Base-by-base conservation (phyloP, 164 flowering plant species). In the Annona squamosa region DNA sequence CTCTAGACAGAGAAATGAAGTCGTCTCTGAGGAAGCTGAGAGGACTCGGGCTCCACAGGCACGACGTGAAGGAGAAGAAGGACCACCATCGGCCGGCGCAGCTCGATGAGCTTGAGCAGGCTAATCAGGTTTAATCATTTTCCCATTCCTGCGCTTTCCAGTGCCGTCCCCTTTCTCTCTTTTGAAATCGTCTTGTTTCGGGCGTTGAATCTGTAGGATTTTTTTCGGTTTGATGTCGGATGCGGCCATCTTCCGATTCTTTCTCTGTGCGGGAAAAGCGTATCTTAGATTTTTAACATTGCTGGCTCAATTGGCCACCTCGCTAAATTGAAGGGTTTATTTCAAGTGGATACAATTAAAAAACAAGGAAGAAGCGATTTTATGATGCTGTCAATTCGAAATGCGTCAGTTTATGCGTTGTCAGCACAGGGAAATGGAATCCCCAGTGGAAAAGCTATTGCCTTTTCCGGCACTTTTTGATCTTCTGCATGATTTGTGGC, bases 101-200 rank as follows among this genome's bases (percentile, higher is more conserved):
- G 77, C 72, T 85, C n/a, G 95, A 94, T 79, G 95, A 87, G 67
- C 89, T 94, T 26, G 87, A 90, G 72, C 91, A 83, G 73, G 98
- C 97, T 19, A 76, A 92, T n/a, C 76, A 88, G 97, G 98, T 92
- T 77, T 62, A 72, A 48, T 18, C 7, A 12, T 59, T 17, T 2
- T 45, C 47, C 3, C 43, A 17, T 46, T 45, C 46, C 68, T 71
- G 63, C 57, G 73, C 18, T 62, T 71, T 71, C 45, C 9, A 5
- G 57, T 5, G 0, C 3, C 68, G 12, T 16, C 12, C 46, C 43
- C 46, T 66, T 17, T 66, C 65, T 63, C 47, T 66, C n/a, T 63
- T 52, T 52, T 2, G 9, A 3, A 52, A 7, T 52, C 59, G 59
- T 10, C 59, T 52, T 52, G 59, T 52, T 52, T 52, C 9, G 59